These are phyloP conservation scores for Ophiostoma australiae DNA, from an alignment of 2,329 filamentous ascomycete species.

Conservation along the genomic window DNA sequence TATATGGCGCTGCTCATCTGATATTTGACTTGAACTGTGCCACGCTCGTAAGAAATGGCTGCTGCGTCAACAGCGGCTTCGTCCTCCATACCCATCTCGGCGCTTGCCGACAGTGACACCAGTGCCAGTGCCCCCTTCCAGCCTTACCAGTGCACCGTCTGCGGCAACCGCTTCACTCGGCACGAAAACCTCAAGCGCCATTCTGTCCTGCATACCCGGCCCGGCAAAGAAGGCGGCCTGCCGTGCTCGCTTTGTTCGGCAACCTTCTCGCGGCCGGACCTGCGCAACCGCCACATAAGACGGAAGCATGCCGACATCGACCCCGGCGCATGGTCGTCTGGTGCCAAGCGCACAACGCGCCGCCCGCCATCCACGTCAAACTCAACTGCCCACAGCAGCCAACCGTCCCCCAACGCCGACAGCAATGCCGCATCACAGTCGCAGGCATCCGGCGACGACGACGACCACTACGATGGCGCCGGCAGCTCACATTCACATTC, in stretches of 20 bases:
- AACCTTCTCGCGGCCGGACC: slow-evolving; percentile 40
- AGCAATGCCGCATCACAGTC: neutral
- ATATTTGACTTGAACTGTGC: neutral
- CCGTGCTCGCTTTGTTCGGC: slow-evolving; percentile 37
- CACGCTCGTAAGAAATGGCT: neutral
- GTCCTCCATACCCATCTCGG: slow-evolving; percentile 16
- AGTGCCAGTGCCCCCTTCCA: slow-evolving; percentile 28
- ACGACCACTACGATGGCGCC: neutral
- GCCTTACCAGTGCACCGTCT: slow-evolving; percentile 40
- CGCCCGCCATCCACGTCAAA: neutral
- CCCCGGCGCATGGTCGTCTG: neutral
- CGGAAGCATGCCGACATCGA: neutral
- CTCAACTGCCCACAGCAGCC: neutral
- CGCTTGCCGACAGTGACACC: neutral
- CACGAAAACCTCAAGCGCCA: slow-evolving; percentile 42
- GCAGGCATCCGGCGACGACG: neutral
- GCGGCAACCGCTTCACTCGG: slow-evolving; percentile 37
- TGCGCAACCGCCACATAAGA: slow-evolving; percentile 36
- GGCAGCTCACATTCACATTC: neutral
- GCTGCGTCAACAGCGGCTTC: neutral
- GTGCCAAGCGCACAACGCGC: neutral
- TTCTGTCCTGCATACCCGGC: slow-evolving; percentile 37
- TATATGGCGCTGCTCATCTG: neutral
- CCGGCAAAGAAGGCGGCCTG: slow-evolving; percentile 32
- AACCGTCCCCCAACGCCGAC: neutral